Base-by-base conservation (phyloP, 2,329 filamentous ascomycete species). In the Penicillium concentricum region DNA sequence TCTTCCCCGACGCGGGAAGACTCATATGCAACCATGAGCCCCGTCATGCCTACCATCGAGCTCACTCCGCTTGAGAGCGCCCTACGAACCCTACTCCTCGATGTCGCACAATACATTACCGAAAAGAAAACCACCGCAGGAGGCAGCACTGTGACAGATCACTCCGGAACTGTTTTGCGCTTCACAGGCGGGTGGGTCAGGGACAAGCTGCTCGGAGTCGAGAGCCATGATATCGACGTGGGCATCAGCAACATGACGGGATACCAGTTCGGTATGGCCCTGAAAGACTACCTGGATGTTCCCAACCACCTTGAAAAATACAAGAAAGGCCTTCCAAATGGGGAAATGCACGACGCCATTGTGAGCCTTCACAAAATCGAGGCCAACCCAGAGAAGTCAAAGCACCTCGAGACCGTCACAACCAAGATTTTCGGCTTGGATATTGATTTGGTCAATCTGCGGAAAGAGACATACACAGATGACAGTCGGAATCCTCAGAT, bases 321-420 rank as follows among this genome's bases (percentile, higher is more conserved):
- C 76, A 81, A 58, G 65, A 74, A 45, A 68, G 80, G 49, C 69
- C 84, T 65, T 67, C 72, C 55, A 10, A 66, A 71, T 10, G 69
- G 76, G 15, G 80, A 86, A 62, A 81, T 86, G 20, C 68, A 82
- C 83, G 82, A 82, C 51, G 87, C 87, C 55, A 80, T 94, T 51
- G 87, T 89, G 48, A 88, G 85, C 61, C 81, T 97, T 32, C 89
- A 97, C 80, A 95, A 91, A 73, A 93, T 97, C 64, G 88, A 89
- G 51, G 88, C 88, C 56, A 97, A 97, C 72, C 93, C 92, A 0
- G 92, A 97, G 68, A 97, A 96, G 77, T 96, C 92, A 20, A 97
- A 97, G 76, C 91, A 97, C 71, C 83, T 97, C 15, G 93, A 96
- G 75, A 97, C 93, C 0, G 90, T 91, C 47, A 96, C 91, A 10